Evolutionary conservation across 169 alveolate species (phyloP).

Genomic region (Plasmodium fragile): DNA sequence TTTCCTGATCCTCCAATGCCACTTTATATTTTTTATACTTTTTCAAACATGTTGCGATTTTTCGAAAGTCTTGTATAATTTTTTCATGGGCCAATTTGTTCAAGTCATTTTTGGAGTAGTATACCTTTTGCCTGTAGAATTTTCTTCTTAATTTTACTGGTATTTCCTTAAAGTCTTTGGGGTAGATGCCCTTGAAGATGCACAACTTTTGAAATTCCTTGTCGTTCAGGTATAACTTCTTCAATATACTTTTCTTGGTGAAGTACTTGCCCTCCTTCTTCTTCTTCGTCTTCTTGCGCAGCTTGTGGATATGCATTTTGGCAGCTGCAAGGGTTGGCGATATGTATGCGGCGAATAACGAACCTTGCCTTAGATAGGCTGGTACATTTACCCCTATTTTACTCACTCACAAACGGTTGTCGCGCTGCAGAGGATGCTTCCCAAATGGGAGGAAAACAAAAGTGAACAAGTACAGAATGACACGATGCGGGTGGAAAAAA

Average conservation of each 20-base stretch:
- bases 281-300: constrained; percentile 89
- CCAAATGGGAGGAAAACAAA: not conserved
- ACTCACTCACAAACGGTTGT: not conserved
- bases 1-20: constrained; percentile 90
- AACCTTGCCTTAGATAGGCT: too few species aligned
- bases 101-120: constrained; percentile 88
- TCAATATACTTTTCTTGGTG: constrained; percentile 93
- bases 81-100: constrained; percentile 96
- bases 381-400: not conserved
- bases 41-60: constrained; percentile 90
- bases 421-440: not conserved
- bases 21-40: constrained; percentile 93
- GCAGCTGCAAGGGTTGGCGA: not conserved
- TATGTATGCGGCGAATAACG: too few species aligned
- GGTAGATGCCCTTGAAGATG: constrained; percentile 98
- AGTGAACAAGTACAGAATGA: not conserved
- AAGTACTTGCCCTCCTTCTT: constrained; percentile 93
- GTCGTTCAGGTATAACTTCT: constrained; percentile 91
- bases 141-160: constrained; percentile 84
- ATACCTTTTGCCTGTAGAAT: constrained; percentile 87
- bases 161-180: constrained; percentile 98
- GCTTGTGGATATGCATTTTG: constrained; percentile 65
- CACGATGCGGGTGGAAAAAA: not conserved
- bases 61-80: constrained; percentile 91
- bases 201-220: constrained; percentile 97